These are phyloP conservation scores for Piper betle DNA, from an alignment of 164 flowering plant genomes.

Conservation along the genomic window DNA sequence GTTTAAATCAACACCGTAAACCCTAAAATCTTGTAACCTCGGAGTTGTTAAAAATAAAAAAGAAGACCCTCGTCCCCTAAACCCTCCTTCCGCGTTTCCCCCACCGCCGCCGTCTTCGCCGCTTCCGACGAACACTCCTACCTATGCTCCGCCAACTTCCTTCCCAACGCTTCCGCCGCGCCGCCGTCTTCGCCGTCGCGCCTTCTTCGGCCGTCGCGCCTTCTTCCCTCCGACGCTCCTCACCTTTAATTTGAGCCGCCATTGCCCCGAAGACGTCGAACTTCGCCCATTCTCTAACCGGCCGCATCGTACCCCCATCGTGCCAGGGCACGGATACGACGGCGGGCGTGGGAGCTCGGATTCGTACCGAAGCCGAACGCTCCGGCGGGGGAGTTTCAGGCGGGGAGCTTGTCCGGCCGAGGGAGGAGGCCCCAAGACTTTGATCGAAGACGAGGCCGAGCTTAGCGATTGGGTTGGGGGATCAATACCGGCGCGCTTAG, in stretches of 20 bases:
- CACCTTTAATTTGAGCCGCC: not conserved
- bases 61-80: no score
- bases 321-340: not conserved
- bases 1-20: no score
- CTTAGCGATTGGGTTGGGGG: slow-evolving; percentile 7
- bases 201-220: not conserved
- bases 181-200: not conserved
- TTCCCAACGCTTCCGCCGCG: not conserved
- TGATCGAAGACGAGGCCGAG: slow-evolving; percentile 9
- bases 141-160: not conserved
- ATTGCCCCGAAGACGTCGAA: not conserved
- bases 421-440: slow-evolving; percentile 3
- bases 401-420: slow-evolving; percentile 3
- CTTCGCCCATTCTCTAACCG: not conserved
- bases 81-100: no score
- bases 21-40: no score
- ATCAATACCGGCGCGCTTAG: slow-evolving; percentile 2
- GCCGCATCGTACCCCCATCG: not conserved
- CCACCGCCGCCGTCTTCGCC: no score
- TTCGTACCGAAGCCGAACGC: not conserved
- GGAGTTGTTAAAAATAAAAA: no score
- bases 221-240: not conserved
- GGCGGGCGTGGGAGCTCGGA: not conserved
- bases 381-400: not conserved
- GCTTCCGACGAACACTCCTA: not conserved